Conservation (phyloP, 2,329 filamentous ascomycete species). For the Pseudogymnoascus verrucosus region DNA sequence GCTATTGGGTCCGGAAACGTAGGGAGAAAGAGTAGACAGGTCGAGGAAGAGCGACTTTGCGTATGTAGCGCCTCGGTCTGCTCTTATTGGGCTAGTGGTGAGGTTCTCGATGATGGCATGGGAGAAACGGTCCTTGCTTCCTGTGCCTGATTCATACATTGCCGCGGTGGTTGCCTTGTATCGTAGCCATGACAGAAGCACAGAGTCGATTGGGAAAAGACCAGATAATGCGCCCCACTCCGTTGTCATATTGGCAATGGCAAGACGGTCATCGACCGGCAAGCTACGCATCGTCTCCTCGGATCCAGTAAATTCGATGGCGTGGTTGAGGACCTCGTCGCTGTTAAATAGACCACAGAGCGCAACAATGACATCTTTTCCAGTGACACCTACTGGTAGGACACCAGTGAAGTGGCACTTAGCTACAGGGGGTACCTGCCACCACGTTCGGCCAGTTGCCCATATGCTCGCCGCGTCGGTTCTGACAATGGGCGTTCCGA, state of each 20-base stretch:
- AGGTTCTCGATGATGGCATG: constrained; percentile 68
- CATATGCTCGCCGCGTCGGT: constrained; percentile 84
- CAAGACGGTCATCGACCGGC: constrained; percentile 63
- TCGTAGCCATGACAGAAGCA: constrained; percentile 65
- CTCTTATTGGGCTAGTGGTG: constrained; percentile 54
- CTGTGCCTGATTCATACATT: constrained; percentile 45
- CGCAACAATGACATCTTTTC: constrained; percentile 90
- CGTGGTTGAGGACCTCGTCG: constrained; percentile 84
- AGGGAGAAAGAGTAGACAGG: constrained; percentile 74
- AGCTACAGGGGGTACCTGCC: constrained; percentile 77
- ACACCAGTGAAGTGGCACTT: constrained; percentile 70
- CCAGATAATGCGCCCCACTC: constrained; percentile 70
- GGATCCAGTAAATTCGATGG: constrained; percentile 77
- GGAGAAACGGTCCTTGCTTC: constrained; percentile 51
- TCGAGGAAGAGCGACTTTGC: constrained; percentile 78
- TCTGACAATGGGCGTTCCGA: constrained; percentile 75
- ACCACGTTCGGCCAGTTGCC: constrained; percentile 80
- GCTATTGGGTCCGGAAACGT: constrained; percentile 80
- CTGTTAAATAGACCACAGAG: constrained; percentile 80
- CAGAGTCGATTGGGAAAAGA: constrained; percentile 71
- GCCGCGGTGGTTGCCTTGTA: constrained; percentile 66
- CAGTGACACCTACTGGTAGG: constrained; percentile 72
- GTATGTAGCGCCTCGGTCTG: constrained; percentile 72
- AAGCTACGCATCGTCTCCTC: constrained; percentile 69
- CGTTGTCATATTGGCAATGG: constrained; percentile 73